Evolutionary conservation across 1,284 basidiomycete species (phyloP).

Genomic region (Ganoderma boninense): DNA sequence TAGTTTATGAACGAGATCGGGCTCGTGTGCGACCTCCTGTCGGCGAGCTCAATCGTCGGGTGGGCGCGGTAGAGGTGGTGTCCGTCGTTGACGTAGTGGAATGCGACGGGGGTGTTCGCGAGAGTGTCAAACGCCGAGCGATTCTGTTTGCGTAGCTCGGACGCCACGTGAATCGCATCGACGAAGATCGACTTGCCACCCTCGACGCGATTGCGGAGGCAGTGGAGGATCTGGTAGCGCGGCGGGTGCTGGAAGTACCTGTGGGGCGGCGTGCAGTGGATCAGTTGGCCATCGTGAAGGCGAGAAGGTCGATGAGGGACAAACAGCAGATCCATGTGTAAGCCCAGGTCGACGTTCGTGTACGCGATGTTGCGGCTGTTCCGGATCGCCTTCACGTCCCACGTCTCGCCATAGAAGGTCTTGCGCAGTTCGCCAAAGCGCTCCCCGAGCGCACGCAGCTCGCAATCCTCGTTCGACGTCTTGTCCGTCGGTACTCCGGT

Average conservation of each 20-base stretch:
- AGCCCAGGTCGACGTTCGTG: conserved; percentile 88
- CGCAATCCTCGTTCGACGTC: conserved; percentile 67
- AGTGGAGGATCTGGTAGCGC: conserved; percentile 92
- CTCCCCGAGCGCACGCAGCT: conserved; percentile 69
- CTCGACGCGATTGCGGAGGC: conserved; percentile 81
- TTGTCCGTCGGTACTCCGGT: conserved; percentile 63
- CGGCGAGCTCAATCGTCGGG: conserved; percentile 78
- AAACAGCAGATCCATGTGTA: conserved; percentile 94
- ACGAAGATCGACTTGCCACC: conserved; percentile 93
- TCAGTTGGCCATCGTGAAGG: not conserved
- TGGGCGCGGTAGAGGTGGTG: conserved; percentile 87
- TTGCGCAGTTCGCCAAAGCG: conserved; percentile 80
- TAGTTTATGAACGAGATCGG: conserved; percentile 82
- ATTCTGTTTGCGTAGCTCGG: conserved; percentile 58
- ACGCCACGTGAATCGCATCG: conserved; percentile 80
- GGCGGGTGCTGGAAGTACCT: conserved; percentile 93
- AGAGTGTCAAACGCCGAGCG: conserved; percentile 70
- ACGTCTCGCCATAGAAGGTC: conserved; percentile 93
- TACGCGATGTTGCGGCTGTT: conserved; percentile 94
- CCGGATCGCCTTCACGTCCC: conserved; percentile 86
- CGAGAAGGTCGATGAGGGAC: conserved; percentile 41
- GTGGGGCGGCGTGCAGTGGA: not conserved
- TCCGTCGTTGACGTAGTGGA: conserved; percentile 92
- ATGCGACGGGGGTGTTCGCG: conserved; percentile 72
- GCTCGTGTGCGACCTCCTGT: conserved; percentile 34